Conservation (phyloP, 805 yeast genomes). For the Saturnispora ahearnii region DNA sequence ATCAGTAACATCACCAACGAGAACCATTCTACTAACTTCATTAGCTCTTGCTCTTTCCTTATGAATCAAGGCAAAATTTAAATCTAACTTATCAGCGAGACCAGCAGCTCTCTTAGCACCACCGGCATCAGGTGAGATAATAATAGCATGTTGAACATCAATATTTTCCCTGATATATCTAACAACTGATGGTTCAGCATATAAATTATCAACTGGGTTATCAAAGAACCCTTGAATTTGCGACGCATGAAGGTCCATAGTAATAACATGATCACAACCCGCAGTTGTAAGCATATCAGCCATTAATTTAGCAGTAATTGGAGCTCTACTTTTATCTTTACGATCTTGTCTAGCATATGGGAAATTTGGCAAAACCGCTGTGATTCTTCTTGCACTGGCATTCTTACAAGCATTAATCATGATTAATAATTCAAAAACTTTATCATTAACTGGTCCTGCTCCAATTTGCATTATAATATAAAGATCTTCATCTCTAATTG, state of each 20-base stretch:
- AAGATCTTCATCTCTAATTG: conserved; percentile 78
- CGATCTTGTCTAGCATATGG: conserved; percentile 87
- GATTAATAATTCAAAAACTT: conserved; percentile 62
- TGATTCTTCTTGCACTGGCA: conserved; percentile 75
- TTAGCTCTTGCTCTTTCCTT: conserved; percentile 79
- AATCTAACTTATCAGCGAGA: conserved; percentile 67
- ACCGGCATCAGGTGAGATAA: conserved; percentile 84
- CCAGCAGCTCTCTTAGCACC: conserved; percentile 89
- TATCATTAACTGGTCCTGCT: conserved; percentile 68
- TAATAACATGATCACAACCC: conserved; percentile 79
- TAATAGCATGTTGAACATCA: conserved; percentile 52
- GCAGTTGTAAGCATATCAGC: conserved; percentile 78
- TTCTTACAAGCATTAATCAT: conserved; percentile 78
- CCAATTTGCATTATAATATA: conserved; percentile 75
- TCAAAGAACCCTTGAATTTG: conserved; percentile 83
- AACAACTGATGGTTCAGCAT: conserved; percentile 77
- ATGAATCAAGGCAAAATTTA: conserved; percentile 76
- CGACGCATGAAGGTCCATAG: conserved; percentile 84
- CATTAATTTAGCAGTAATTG: conserved; percentile 76
- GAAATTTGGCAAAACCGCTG: conserved; percentile 75
- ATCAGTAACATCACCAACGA: conserved; percentile 75
- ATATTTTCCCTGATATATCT: conserved; percentile 60
- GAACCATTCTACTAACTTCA: conserved; percentile 75
- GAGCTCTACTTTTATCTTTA: conserved; percentile 78
- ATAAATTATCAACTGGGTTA: conserved; percentile 75